Percentiles rank a stretch among this genome's conserved stretches.
These are phyloP conservation scores for Ambispora gerdemannii DNA, from an alignment of 192 early-diverging fungal genomes.

Conservation along the genomic window DNA sequence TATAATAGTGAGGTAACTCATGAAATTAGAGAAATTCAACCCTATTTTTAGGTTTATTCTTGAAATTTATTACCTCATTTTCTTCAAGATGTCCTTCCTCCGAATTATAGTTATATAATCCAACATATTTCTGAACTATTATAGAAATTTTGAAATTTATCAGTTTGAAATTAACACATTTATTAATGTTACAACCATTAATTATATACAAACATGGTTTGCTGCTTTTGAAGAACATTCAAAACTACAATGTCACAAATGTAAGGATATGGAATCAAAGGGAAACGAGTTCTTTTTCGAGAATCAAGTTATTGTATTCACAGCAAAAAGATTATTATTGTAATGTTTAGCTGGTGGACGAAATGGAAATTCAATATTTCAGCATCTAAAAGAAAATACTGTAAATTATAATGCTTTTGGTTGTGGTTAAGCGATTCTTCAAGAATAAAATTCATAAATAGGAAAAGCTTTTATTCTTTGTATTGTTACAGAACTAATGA, in stretches of 20 bases:
- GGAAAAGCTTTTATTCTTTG: no score
- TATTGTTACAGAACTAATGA: no score
- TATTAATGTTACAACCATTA: not conserved
- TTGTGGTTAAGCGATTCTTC: no score
- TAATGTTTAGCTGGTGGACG: no score
- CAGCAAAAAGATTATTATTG: not conserved
- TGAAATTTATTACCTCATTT: not conserved
- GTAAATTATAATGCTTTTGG: no score
- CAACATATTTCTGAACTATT: not conserved
- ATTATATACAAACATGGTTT: not conserved
- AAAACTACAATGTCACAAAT: slow-evolving; percentile 8
- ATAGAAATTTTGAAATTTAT: not conserved
- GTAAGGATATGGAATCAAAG: not conserved
- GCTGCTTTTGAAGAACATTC: not conserved
- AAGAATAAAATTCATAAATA: no score
- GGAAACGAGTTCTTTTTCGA: not conserved
- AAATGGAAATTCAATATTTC: no score
- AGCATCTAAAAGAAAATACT: no score
- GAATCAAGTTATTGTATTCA: not conserved
- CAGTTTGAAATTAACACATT: not conserved
- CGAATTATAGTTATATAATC: not conserved
- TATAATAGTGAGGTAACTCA: no score
- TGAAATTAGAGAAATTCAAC: no score
- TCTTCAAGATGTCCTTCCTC: not conserved
- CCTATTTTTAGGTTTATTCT: not conserved